Evolutionary conservation across 2,329 filamentous ascomycete species (phyloP).

Genomic region (Colletotrichum phormii): DNA sequence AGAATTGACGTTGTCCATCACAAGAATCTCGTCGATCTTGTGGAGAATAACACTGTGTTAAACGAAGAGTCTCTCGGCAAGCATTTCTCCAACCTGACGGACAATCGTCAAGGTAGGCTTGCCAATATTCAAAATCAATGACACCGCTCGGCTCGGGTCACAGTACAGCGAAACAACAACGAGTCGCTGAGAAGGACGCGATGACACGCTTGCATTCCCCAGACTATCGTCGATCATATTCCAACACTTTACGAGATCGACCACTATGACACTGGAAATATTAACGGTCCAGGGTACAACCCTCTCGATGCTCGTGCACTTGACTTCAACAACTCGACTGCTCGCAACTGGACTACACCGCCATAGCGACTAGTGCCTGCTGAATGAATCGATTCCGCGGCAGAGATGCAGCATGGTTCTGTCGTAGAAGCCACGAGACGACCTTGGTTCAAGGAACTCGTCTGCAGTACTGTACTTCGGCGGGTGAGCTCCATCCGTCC

Average conservation of each 20-base stretch:
- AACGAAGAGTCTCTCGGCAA: constrained; percentile 48
- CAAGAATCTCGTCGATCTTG: constrained; percentile 54
- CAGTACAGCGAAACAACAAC: neutral
- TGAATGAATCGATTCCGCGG: neutral
- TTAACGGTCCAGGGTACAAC: neutral
- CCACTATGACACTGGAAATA: neutral
- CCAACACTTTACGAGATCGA: neutral
- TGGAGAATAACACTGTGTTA: constrained; percentile 51
- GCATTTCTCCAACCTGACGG: constrained; percentile 39
- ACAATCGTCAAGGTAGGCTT: neutral
- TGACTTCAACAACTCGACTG: neutral
- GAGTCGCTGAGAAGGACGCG: neutral
- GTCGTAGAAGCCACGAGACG: neutral
- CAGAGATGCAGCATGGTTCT: neutral
- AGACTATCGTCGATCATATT: neutral
- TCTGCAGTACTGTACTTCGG: neutral
- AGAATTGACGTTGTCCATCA: constrained; percentile 52
- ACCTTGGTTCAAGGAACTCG: neutral
- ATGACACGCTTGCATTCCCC: neutral
- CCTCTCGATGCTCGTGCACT: neutral
- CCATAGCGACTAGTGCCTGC: neutral
- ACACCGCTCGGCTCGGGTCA: neutral
- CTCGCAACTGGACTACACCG: neutral
- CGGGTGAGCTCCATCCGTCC: neutral
- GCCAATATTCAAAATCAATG: neutral